A percentile compares a stretch with the other conserved stretches of the same genome.
Evolutionary conservation across 352 stramenopile genomes (phyloP).

Genomic region (Globisporangium viniferum): DNA sequence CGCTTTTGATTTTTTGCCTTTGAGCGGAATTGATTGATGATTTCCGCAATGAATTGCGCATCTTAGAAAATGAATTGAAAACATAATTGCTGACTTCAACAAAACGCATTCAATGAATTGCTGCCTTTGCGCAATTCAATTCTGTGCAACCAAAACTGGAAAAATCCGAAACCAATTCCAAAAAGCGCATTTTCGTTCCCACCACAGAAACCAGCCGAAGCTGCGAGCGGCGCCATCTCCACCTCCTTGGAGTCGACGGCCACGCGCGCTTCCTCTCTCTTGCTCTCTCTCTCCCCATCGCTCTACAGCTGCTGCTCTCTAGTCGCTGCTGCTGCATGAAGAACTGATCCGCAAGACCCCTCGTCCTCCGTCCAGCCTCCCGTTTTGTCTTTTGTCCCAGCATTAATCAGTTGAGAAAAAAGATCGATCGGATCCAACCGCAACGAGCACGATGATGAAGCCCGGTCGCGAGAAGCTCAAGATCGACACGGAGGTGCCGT

Average conservation of each 20-base stretch:
- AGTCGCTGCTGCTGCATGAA: constrained; percentile 8
- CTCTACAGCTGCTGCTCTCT: background rate
- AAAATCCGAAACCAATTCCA: background rate
- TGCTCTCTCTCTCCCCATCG: background rate
- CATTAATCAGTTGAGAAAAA: background rate
- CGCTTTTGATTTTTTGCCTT: no score
- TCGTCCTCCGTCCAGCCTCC: background rate
- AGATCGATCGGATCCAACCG: constrained; percentile 2
- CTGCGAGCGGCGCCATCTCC: background rate
- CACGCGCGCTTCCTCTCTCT: background rate
- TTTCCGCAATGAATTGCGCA: no score
- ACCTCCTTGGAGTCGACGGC: background rate
- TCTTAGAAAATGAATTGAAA: no score
- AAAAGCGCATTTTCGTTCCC: background rate
- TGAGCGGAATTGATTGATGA: no score
- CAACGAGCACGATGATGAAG: constrained; percentile 8
- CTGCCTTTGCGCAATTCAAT: no score
- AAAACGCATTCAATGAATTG: no score
- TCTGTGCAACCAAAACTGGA: no score
- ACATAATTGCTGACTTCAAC: no score
- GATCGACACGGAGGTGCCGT: constrained; percentile 50
- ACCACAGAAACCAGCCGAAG: background rate
- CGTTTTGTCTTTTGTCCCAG: background rate
- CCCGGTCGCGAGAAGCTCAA: constrained; percentile 10
- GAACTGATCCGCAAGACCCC: background rate